These are phyloP conservation scores for Coniella vitis DNA, from an alignment of 2,329 filamentous ascomycete genomes.

Conservation along the genomic window DNA sequence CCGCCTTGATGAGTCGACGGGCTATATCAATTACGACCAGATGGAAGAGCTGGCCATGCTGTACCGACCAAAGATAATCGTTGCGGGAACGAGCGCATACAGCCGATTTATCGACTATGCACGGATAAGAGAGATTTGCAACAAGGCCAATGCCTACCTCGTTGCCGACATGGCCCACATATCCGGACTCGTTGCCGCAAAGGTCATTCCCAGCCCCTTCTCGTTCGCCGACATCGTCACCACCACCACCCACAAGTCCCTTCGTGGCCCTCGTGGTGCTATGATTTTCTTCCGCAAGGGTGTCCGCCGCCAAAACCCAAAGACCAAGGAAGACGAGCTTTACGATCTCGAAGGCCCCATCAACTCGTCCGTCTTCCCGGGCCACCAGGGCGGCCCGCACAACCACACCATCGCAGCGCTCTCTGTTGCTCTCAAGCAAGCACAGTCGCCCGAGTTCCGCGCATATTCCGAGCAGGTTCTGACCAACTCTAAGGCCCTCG, in stretches of 20 bases:
- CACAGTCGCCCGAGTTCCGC: conserved; percentile 81
- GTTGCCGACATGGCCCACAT: conserved; percentile 97
- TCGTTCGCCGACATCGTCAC: conserved; percentile 89
- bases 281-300: conserved; percentile 99
- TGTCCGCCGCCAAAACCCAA: conserved; percentile 72
- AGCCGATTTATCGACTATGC: conserved; percentile 93
- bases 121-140: conserved; percentile 81
- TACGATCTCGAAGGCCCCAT: conserved; percentile 92
- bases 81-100: conserved; percentile 93
- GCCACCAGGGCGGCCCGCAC: conserved; percentile 95
- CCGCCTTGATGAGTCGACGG: conserved; percentile 81
- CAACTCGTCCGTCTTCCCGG: conserved; percentile 94
- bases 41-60: conserved; percentile 80
- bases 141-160: conserved; percentile 88
- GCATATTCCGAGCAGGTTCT: conserved; percentile 88
- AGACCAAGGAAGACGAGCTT: conserved; percentile 76
- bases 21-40: conserved; percentile 89
- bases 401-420: conserved; percentile 98
- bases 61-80: conserved; percentile 92
- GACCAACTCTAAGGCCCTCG: conserved; percentile 84
- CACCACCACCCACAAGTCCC: conserved; percentile 95
- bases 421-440: conserved; percentile 90
- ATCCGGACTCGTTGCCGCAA: conserved; percentile 86
- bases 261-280: conserved; percentile 88
- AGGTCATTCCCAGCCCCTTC: conserved; percentile 87